A percentile compares a stretch with the other conserved stretches of the same genome.
Conservation (phyloP, 1,284 basidiomycete genomes). For the Ganoderma multipileum region DNA sequence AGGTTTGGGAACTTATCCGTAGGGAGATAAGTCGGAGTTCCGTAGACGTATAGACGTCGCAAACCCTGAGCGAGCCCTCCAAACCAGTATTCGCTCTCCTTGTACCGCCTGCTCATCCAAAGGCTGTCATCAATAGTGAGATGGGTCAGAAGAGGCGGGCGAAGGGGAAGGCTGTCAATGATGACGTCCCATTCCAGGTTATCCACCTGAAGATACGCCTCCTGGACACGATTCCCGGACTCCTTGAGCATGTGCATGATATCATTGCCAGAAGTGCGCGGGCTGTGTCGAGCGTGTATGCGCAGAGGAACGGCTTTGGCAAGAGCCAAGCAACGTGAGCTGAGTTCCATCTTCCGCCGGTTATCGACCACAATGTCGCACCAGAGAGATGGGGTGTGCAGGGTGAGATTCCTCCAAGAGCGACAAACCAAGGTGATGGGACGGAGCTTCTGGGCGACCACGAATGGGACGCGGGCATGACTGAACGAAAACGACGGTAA, state of each 20-base stretch:
- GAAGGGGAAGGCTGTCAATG: neutral
- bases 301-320: neutral
- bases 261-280: neutral
- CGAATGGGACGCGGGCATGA: neutral
- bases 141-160: neutral
- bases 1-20: slow-evolving; percentile 1
- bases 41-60: neutral
- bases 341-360: neutral
- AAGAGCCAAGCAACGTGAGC: neutral
- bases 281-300: neutral
- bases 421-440: neutral
- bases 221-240: neutral
- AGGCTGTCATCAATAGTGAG: neutral
- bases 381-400: neutral
- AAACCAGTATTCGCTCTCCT: neutral
- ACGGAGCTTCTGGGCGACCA: neutral
- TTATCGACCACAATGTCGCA: neutral
- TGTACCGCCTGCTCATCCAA: neutral
- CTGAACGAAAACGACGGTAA: neutral
- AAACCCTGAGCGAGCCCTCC: neutral
- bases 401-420: neutral
- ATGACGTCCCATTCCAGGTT: neutral
- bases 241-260: neutral
- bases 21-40: neutral
- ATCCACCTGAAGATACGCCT: neutral